Percentiles rank a stretch among this genome's conserved stretches.
phyloP scores from a whole-genome alignment of 176 grass and related monocot genomes.

The Triticum urartu region DNA sequence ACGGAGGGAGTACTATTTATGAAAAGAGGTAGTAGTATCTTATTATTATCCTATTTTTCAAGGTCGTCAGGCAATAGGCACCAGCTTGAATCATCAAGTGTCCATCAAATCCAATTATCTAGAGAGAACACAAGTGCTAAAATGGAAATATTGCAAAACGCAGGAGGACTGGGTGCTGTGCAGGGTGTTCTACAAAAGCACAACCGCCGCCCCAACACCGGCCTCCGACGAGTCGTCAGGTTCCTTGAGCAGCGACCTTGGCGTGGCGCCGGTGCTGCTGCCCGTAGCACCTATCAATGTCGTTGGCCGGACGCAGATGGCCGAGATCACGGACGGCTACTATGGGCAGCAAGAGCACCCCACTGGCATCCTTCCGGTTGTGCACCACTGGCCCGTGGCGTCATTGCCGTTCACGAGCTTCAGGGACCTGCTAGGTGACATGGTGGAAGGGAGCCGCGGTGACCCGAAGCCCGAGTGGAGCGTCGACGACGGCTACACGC shows the following conservation, averaged over 20 bases:
- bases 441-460: not conserved
- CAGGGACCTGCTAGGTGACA: slow-evolving; percentile 25
- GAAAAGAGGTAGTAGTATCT: no score
- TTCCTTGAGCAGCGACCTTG: slow-evolving; percentile 6
- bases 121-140: not conserved
- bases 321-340: not conserved
- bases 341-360: not conserved
- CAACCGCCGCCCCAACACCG: not conserved
- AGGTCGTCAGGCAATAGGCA: not conserved
- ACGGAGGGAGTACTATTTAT: no score
- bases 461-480: slow-evolving; percentile 3
- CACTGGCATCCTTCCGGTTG: not conserved
- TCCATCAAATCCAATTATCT: not conserved
- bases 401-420: slow-evolving; percentile 15
- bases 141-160: not conserved
- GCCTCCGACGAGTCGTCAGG: not conserved
- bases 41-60: no score
- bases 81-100: not conserved
- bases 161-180: slow-evolving; percentile 79
- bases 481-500: not conserved
- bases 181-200: slow-evolving; percentile 56
- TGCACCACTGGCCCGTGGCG: not conserved
- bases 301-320: not conserved
- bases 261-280: not conserved
- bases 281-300: not conserved